Evolutionary conservation across 1,284 basidiomycete species (phyloP).

Genomic region (Ganoderma sinense): DNA sequence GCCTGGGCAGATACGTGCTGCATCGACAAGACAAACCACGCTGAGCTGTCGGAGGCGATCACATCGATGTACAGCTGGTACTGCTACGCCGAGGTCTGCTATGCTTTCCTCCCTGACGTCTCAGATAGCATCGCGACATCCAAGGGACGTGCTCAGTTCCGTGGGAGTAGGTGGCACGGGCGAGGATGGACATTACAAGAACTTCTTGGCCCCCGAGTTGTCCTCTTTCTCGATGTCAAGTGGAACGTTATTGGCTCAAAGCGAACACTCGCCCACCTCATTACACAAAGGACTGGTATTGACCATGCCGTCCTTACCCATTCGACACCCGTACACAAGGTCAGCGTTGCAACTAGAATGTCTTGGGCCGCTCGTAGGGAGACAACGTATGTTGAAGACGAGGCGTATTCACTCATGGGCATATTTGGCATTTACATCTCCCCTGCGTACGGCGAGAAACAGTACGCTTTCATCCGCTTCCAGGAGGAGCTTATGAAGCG

Average conservation of each 20-base stretch:
- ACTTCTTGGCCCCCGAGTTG: neutral
- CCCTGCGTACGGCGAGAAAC: neutral
- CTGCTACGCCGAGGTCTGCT: neutral
- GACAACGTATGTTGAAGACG: neutral
- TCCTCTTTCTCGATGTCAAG: neutral
- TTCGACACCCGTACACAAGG: neutral
- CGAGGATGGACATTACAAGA: conserved; percentile 6
- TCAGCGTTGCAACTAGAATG: neutral
- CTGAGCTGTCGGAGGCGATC: neutral
- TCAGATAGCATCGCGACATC: neutral
- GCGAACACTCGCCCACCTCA: neutral
- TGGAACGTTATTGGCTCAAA: neutral
- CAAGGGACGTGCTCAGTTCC: neutral
- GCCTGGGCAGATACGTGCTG: conserved; percentile 1
- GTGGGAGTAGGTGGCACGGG: neutral
- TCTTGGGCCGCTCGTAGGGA: neutral
- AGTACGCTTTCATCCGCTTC: neutral
- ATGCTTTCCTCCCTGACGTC: conserved; percentile 1
- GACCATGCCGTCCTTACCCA: neutral
- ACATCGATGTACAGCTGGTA: conserved; percentile 5
- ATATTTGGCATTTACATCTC: neutral
- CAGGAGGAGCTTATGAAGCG: neutral
- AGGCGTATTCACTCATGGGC: neutral
- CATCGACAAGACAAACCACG: conserved; percentile 1
- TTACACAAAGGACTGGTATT: neutral